Percentiles rank a stretch among this genome's conserved stretches.
Evolutionary conservation across 805 yeast genomes (phyloP).

Genomic region (Spathaspora girioi): DNA sequence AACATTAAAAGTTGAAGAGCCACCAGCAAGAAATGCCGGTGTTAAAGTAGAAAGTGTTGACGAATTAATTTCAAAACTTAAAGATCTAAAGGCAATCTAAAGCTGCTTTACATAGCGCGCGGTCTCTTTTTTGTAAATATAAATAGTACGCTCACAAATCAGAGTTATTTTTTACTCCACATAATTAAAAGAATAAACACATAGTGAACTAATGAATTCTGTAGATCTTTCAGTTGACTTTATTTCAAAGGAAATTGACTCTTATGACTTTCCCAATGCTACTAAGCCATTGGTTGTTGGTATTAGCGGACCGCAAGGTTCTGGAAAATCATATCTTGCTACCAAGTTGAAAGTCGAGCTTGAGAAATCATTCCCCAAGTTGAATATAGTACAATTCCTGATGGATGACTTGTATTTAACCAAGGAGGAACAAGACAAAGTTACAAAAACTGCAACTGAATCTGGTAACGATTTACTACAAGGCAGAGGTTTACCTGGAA

Average conservation of each 20-base stretch:
- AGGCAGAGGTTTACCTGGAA: conserved; percentile 92
- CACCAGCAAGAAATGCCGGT: conserved; percentile 80
- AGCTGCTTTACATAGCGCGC: too few relatives aligned
- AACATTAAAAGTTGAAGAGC: conserved; percentile 75
- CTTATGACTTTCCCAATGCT: conserved; percentile 17
- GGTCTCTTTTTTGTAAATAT: not conserved
- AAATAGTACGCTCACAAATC: not conserved
- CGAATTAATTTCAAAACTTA: conserved; percentile 74
- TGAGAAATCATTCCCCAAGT: conserved; percentile 26
- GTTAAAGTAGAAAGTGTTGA: conserved; percentile 76
- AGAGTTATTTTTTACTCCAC: not conserved
- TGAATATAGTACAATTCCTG: conserved; percentile 51
- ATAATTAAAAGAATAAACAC: too few relatives aligned
- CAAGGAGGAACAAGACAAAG: conserved; percentile 50
- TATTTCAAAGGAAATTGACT: conserved; percentile 22
- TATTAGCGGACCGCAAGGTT: conserved; percentile 74
- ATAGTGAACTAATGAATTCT: not conserved
- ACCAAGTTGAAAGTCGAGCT: conserved; percentile 34
- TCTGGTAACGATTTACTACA: conserved; percentile 53
- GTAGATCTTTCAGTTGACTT: conserved; percentile 16
- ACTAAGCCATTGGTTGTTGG: conserved; percentile 48
- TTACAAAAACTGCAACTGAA: conserved; percentile 30
- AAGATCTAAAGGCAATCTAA: conserved; percentile 69
- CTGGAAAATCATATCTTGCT: conserved; percentile 67
- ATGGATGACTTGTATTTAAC: conserved; percentile 85